These are phyloP conservation scores for Plasmodium knowlesi DNA, from an alignment of 169 alveolate species.

Conservation along the genomic window DNA sequence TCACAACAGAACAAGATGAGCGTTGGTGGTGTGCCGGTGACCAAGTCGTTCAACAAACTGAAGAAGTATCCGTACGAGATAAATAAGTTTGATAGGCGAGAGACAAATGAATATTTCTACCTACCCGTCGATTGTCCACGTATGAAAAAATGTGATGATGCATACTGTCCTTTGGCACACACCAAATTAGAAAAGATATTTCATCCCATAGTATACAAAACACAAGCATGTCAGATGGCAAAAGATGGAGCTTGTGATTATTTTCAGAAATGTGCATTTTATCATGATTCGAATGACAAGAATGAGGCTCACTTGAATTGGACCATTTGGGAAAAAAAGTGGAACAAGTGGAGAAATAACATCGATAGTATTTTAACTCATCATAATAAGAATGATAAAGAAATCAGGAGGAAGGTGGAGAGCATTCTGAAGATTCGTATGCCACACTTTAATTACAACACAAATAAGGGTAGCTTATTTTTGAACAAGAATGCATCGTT, in stretches of 20 bases:
- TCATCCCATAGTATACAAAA: slow-evolving; percentile 88
- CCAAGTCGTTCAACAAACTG: slow-evolving; percentile 75
- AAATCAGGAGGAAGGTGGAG: slow-evolving; percentile 72
- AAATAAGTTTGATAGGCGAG: slow-evolving; percentile 82
- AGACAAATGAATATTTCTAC: slow-evolving; percentile 84
- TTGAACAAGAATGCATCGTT: slow-evolving; percentile 36
- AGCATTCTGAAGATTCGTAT: slow-evolving; percentile 64
- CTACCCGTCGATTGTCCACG: slow-evolving; percentile 89
- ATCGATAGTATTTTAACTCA: slow-evolving; percentile 69
- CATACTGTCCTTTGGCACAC: slow-evolving; percentile 88
- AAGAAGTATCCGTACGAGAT: slow-evolving; percentile 78
- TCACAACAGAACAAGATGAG: slow-evolving; percentile 52
- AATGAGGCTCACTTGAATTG: slow-evolving; percentile 81
- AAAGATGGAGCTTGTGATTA: slow-evolving; percentile 77
- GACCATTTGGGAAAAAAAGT: slow-evolving; percentile 81
- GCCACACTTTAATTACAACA: slow-evolving; percentile 46
- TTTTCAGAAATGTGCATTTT: slow-evolving; percentile 82
- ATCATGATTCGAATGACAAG: slow-evolving; percentile 78
- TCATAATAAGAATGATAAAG: slow-evolving; percentile 72
- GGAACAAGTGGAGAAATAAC: slow-evolving; percentile 81
- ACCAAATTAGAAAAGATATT: slow-evolving; percentile 87
- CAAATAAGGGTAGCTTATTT: slow-evolving; percentile 32
- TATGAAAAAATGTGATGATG: slow-evolving; percentile 83
- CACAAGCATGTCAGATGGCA: slow-evolving; percentile 85
- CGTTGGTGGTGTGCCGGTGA: slow-evolving; percentile 78